A percentile compares a stretch with the other conserved stretches of the same genome.
These are phyloP conservation scores for Marsdenia floribunda DNA, from an alignment of 257 asterid species.

Conservation along the genomic window DNA sequence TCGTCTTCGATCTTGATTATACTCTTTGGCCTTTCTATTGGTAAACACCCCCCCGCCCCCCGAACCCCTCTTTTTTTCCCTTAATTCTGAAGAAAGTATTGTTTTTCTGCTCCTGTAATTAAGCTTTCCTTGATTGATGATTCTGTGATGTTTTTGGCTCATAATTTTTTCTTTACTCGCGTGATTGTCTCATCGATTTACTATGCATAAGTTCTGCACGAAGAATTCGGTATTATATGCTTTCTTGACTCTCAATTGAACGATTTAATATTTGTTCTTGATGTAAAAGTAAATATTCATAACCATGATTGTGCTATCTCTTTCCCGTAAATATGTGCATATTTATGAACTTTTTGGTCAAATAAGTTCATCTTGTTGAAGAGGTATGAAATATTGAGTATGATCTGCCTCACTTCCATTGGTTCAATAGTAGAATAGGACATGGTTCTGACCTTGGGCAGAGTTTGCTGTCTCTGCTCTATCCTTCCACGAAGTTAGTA, in stretches of 20 bases:
- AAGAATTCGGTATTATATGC: not conserved
- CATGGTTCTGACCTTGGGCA: not conserved
- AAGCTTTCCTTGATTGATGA: not conserved
- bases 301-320: not conserved
- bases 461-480: not conserved
- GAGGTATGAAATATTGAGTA: not conserved
- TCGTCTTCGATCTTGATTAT: constrained; percentile 83
- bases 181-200: too few species aligned
- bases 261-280: not conserved
- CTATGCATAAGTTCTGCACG: not conserved
- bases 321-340: not conserved
- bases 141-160: not conserved
- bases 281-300: not conserved
- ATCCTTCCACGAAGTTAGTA: not conserved
- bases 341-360: not conserved
- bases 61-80: not conserved
- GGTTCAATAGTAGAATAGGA: not conserved
- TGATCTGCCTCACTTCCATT: not conserved
- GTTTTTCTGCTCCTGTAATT: not conserved
- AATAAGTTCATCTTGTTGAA: not conserved
- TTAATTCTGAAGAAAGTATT: not conserved
- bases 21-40: constrained; percentile 74
- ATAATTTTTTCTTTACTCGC: not conserved
- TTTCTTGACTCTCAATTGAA: not conserved
- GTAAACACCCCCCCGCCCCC: constrained; percentile 11